Base-by-base conservation (phyloP, 352 stramenopile genomes). In the Globisporangium nodosum region DNA sequence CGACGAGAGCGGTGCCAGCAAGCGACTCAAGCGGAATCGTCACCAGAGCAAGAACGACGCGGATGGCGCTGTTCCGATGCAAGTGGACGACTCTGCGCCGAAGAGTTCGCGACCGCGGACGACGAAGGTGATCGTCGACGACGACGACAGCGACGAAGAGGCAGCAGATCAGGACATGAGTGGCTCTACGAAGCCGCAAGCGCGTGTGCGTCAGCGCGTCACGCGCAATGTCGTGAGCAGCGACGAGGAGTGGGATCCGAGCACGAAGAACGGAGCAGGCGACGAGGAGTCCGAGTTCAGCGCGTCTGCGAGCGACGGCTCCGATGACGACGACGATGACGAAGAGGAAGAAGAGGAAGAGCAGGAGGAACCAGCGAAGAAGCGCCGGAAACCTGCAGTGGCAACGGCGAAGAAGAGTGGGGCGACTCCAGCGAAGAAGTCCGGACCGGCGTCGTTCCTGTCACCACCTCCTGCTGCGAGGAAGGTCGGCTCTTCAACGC, bases 91-190 rank as follows among this genome's bases (percentile, higher is more conserved):
- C 53, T 18, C 43, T 60, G 31, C 64, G 64, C 30, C 73, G 65
- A 60, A 61, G 42, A 57, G 24, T 8, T 12, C 27, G 15, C 56
- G 33, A 15, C 30, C 54, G 11, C 56, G 33, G 13, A 35, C 54
- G 2, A 40, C 51, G 15, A 88, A 85, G 54, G 53, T 94, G 18
- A 74, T 94, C 24, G 70, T 93, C 45, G 69, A 84, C 52, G 78
- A 94, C 52, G 87, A 94, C 31, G 84, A 96, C 31, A 84, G 94
- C 21, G 83, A 96, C 40, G 87, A 68, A 39, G 70, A 88, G 43
- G 66, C 70, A 20, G 74, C 81, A 37, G 70, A 79, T 45, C 31
- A 51, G 42, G 16, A 18, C 18, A 20, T 21, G 24, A 30, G 24
- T 11, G 18, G 42, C 3, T 11, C 16, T 58, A 65, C n/a, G 20